A percentile compares a stretch with the other conserved stretches of the same genome.
phyloP scores from a whole-genome alignment of 163 green algal genomes.

The Scenedesmus sp. region DNA sequence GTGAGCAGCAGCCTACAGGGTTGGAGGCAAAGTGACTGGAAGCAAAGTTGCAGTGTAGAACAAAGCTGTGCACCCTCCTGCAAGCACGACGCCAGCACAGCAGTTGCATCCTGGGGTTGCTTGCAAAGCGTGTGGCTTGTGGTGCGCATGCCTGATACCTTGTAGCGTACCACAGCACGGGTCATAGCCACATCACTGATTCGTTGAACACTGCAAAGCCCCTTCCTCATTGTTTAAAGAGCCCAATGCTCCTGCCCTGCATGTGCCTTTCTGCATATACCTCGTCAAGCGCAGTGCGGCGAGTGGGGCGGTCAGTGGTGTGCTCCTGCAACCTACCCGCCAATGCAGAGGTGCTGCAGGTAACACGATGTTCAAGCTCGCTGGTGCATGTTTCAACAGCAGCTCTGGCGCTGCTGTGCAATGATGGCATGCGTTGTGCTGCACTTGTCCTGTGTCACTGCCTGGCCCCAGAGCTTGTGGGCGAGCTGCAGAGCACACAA shows the following conservation, averaged over 20 bases:
- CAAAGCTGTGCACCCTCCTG: too few relatives aligned
- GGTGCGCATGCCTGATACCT: not conserved
- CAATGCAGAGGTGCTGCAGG: constrained; percentile 60
- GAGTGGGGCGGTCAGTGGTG: constrained; percentile 55
- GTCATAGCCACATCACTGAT: too few relatives aligned
- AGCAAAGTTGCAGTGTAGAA: not conserved
- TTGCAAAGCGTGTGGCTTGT: not conserved
- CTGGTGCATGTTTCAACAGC: not conserved
- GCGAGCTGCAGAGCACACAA: not conserved
- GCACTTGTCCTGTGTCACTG: not conserved
- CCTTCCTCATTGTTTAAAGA: too few relatives aligned
- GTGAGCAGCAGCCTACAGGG: constrained; percentile 5
- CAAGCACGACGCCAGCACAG: not conserved
- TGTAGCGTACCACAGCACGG: not conserved
- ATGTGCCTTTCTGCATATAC: not conserved
- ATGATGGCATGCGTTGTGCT: not conserved
- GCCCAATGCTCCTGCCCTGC: not conserved
- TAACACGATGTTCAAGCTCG: too few relatives aligned
- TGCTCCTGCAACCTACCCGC: constrained; percentile 64
- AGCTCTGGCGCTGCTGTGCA: not conserved
- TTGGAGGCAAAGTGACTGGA: not conserved
- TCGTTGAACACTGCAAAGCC: too few relatives aligned
- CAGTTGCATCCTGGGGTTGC: not conserved
- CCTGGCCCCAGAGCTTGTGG: not conserved
- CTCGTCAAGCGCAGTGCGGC: not conserved